Base-by-base conservation (phyloP, 129 eudicot genomes). In the Chrysanthemum lavandulifolium region DNA sequence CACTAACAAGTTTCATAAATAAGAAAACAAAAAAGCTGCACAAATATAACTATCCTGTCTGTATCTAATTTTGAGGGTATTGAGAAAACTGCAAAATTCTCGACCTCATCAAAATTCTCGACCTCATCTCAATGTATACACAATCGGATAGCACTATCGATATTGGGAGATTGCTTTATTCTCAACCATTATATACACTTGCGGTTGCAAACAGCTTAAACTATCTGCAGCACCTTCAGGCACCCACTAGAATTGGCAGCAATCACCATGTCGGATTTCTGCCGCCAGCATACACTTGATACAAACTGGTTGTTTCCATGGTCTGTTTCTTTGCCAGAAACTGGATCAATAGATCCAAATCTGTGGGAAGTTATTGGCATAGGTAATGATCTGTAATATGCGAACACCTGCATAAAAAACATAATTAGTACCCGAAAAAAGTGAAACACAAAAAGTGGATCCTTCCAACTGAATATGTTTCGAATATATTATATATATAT, bases 281-380 rank as follows among this genome's bases (percentile, higher is more conserved):
- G 71, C 76, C 97, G 86, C 98, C 98, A 94, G 78, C 96, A 94
- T 15, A 94, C 96, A 63, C 98, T 94, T 2, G 98, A 90, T 62
- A 94, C 97, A 80, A 94, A 94, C 59, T 87, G 98, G 15, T 88
- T 96, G 57, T 86, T 87, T 68, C 67, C 84, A 67, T 87, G 85
- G 71, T 90, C 91, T 10, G 93, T 86, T 75, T 90, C 96, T 76
- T 86, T 88, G 33, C 96, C 96, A 71, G 98, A 82, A 40, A 88
- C 69, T 57, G 96, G 89, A 83, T 94, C 96, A 4, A 88, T 58
- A 2, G 89, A 84, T 43, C 97, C 98, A 65, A 94, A 90, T 67
- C 90, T 90, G 79, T 90, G 86, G 64, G 98, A 73, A 29, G 96
- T 84, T 71, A 94, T 90, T 23, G 98, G 98, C 97, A 94, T 90